phyloP scores from a whole-genome alignment of 2,329 filamentous ascomycete genomes.

The Trichoderma brevicompactum region DNA sequence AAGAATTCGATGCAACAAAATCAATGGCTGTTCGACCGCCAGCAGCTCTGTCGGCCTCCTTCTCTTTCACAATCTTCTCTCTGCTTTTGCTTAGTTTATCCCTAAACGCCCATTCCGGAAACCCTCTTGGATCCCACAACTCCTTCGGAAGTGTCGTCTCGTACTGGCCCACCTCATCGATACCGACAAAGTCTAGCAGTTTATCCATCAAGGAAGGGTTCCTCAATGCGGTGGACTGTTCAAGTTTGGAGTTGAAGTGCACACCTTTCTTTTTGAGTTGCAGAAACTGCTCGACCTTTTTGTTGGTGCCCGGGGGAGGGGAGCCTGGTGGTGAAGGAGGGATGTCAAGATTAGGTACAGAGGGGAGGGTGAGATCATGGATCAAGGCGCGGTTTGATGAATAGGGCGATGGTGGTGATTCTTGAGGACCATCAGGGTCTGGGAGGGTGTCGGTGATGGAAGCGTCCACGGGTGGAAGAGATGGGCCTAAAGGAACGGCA shows the following conservation, averaged over 20 bases:
- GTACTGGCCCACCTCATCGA: conserved; percentile 62
- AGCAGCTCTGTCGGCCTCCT: conserved; percentile 48
- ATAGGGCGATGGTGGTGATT: conserved; percentile 63
- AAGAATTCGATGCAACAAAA: conserved; percentile 50
- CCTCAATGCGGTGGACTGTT: conserved; percentile 66
- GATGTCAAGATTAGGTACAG: conserved; percentile 72
- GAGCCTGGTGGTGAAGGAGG: conserved; percentile 72
- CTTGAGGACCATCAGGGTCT: conserved; percentile 33
- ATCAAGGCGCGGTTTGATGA: conserved; percentile 65
- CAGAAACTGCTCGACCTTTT: conserved; percentile 75
- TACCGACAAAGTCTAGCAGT: conserved; percentile 68
- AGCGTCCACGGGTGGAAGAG: conserved; percentile 42
- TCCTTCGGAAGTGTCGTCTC: conserved; percentile 61
- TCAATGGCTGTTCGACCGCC: conserved; percentile 51
- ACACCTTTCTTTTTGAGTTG: conserved; percentile 74
- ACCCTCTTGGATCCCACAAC: conserved; percentile 61
- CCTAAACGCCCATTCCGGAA: conserved; percentile 60
- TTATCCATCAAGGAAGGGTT: conserved; percentile 76
- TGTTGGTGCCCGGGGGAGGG: conserved; percentile 56
- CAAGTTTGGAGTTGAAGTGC: conserved; percentile 78
- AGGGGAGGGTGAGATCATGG: conserved; percentile 74
- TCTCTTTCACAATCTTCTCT: conserved; percentile 50
- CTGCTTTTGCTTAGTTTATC: conserved; percentile 56
- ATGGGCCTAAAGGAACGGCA: conserved; percentile 45
- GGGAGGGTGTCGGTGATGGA: conserved; percentile 28